These are phyloP conservation scores for Jatropha podagrica DNA, from an alignment of 441 rosid genomes.

Conservation along the genomic window DNA sequence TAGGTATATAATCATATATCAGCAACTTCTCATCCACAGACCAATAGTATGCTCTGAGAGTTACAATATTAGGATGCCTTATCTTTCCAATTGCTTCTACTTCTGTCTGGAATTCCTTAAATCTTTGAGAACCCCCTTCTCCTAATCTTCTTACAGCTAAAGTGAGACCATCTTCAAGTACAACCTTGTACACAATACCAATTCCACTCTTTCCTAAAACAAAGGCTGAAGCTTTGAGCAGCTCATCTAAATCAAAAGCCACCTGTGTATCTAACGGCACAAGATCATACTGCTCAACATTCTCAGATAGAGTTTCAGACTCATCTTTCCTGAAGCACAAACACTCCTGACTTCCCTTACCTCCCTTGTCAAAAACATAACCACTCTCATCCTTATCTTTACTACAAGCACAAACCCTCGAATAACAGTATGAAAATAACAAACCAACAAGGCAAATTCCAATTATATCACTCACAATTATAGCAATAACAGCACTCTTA, in stretches of 20 bases:
- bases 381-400: slow-evolving; percentile 39
- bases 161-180: slow-evolving; percentile 86
- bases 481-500: slow-evolving; percentile 61
- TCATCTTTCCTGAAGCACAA: slow-evolving; percentile 81
- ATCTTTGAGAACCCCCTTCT: slow-evolving; percentile 96
- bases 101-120: slow-evolving; percentile 94
- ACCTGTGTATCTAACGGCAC: slow-evolving; percentile 74
- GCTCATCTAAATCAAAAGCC: slow-evolving; percentile 85
- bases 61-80: slow-evolving; percentile 86
- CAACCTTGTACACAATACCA: slow-evolving; percentile 93
- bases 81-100: slow-evolving; percentile 94
- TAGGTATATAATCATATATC: slow-evolving; percentile 73
- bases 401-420: slow-evolving; percentile 52
- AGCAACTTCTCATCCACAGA: slow-evolving; percentile 96
- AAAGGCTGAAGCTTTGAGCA: slow-evolving; percentile 95
- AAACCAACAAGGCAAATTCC: slow-evolving; percentile 88
- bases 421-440: slow-evolving; percentile 79
- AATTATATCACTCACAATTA: slow-evolving; percentile 70
- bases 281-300: slow-evolving; percentile 78
- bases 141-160: slow-evolving; percentile 92
- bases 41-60: slow-evolving; percentile 95
- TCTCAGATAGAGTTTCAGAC: slow-evolving; percentile 70
- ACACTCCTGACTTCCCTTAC: slow-evolving; percentile 58
- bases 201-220: slow-evolving; percentile 96
- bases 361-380: slow-evolving; percentile 53